Conservation (phyloP, 208 protist genomes). For the Phytomonas sp. region DNA sequence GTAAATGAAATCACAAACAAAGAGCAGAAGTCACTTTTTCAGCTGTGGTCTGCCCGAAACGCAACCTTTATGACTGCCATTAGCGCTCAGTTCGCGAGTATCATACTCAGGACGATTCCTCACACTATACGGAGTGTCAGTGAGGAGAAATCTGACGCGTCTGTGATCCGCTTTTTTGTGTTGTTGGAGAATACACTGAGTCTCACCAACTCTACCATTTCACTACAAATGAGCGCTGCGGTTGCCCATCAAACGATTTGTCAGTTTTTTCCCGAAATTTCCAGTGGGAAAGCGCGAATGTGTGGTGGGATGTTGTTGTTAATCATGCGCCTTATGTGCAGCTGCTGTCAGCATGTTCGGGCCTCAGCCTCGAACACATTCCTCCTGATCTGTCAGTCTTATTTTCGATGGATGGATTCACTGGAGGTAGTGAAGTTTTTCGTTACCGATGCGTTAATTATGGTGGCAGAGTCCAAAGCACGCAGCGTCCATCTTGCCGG, state of each 20-base stretch:
- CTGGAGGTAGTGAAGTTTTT: constrained; percentile 72
- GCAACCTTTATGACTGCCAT: constrained; percentile 69
- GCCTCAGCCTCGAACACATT: constrained; percentile 42
- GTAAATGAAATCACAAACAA: not conserved
- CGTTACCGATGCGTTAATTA: constrained; percentile 69
- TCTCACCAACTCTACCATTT: constrained; percentile 67
- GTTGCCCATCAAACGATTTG: constrained; percentile 61
- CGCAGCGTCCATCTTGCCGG: constrained; percentile 72
- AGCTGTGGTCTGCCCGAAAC: constrained; percentile 68
- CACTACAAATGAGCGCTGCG: constrained; percentile 70
- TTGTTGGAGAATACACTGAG: constrained; percentile 72
- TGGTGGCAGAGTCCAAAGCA: constrained; percentile 72
- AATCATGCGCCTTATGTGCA: constrained; percentile 82
- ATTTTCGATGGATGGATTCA: constrained; percentile 61
- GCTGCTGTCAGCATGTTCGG: constrained; percentile 74
- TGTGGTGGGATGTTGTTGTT: constrained; percentile 68
- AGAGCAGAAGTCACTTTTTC: constrained; percentile 14
- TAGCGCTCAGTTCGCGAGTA: constrained; percentile 41
- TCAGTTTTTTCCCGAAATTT: constrained; percentile 73
- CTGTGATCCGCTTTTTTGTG: constrained; percentile 78
- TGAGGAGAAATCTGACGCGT: constrained; percentile 30
- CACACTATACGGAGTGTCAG: constrained; percentile 45
- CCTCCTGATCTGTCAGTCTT: constrained; percentile 73
- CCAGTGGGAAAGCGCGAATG: constrained; percentile 67
- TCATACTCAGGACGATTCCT: constrained; percentile 59